A percentile compares a stretch with the other conserved stretches of the same genome.
These are phyloP conservation scores for Boletus subcaerulescens DNA, from an alignment of 768 basidiomycete genomes.

Conservation along the genomic window DNA sequence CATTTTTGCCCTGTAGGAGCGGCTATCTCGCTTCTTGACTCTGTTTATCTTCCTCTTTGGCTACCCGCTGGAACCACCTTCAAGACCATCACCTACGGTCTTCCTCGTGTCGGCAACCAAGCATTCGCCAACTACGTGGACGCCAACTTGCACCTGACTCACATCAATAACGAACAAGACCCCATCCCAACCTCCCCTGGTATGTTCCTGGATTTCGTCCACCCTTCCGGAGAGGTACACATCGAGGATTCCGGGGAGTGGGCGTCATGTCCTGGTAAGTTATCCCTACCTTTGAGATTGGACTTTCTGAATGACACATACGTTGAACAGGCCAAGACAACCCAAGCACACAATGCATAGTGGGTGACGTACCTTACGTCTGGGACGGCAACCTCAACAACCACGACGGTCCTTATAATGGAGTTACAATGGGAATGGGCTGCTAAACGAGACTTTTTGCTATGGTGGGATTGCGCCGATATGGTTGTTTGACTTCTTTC, in stretches of 20 bases:
- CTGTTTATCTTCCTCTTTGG: conserved; percentile 40
- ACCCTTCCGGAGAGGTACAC: conserved; percentile 42
- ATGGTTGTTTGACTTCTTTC: no score
- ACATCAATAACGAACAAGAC: conserved; percentile 52
- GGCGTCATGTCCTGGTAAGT: conserved; percentile 50
- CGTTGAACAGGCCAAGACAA: conserved; percentile 53
- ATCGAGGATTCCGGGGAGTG: conserved; percentile 47
- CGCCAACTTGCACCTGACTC: conserved; percentile 42
- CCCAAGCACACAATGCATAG: conserved; percentile 33
- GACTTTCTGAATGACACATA: not conserved
- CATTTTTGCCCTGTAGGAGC: conserved; percentile 24
- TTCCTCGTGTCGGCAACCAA: conserved; percentile 51
- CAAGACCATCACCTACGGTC: conserved; percentile 33
- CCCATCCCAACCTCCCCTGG: conserved; percentile 36
- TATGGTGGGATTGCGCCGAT: no score
- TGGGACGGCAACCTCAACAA: conserved; percentile 39
- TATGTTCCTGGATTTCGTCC: conserved; percentile 38
- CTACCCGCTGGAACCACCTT: conserved; percentile 33
- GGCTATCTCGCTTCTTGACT: conserved; percentile 38
- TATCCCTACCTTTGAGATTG: not conserved
- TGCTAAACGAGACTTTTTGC: conserved; percentile 11
- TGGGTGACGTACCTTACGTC: conserved; percentile 36
- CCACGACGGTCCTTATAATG: conserved; percentile 45
- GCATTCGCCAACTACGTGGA: conserved; percentile 59
- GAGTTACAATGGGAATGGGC: conserved; percentile 28